Percentiles rank a stretch among this genome's conserved stretches.
Evolutionary conservation across 441 rosid species (phyloP).

Genomic region (Isatis lusitanica): DNA sequence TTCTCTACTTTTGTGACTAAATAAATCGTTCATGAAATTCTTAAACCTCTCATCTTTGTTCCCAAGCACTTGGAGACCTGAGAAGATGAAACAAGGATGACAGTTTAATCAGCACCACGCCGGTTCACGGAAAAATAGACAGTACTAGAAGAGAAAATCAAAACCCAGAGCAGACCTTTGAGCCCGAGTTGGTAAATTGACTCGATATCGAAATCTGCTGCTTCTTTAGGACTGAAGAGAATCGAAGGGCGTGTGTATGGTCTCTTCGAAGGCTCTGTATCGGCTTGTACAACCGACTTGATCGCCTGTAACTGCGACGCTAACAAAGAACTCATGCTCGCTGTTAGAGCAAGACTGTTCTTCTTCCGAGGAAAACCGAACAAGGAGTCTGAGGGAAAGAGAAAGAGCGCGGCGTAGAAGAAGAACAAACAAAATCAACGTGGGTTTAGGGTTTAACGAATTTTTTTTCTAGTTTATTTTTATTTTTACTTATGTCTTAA

Average conservation of each 20-base stretch:
- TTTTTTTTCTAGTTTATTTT: neutral
- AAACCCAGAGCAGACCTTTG: conserved; percentile 51
- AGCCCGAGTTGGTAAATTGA: conserved; percentile 59
- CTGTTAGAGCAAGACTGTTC: neutral
- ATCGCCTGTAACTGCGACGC: conserved; percentile 72
- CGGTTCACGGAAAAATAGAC: neutral
- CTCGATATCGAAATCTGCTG: conserved; percentile 73
- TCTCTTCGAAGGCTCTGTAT: conserved; percentile 46
- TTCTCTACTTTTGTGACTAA: conserved; percentile 78
- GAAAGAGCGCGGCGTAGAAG: conserved; percentile 22
- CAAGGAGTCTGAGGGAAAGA: neutral
- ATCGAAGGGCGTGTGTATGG: conserved; percentile 42
- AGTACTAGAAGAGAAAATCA: neutral
- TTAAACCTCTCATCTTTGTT: conserved; percentile 69
- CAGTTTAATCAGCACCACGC: neutral
- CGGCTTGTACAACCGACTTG: conserved; percentile 53
- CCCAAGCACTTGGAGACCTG: conserved; percentile 81
- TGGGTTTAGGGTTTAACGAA: conserved; percentile 38
- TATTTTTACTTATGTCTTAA: neutral
- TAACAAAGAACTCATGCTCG: conserved; percentile 51
- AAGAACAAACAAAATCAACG: neutral
- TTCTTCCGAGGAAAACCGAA: conserved; percentile 13
- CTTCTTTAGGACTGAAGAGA: conserved; percentile 41
- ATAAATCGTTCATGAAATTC: conserved; percentile 63
- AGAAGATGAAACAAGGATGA: neutral